Conservation (phyloP, 176 grass and related monocot species). For the Rhynchospora pubera region DNA sequence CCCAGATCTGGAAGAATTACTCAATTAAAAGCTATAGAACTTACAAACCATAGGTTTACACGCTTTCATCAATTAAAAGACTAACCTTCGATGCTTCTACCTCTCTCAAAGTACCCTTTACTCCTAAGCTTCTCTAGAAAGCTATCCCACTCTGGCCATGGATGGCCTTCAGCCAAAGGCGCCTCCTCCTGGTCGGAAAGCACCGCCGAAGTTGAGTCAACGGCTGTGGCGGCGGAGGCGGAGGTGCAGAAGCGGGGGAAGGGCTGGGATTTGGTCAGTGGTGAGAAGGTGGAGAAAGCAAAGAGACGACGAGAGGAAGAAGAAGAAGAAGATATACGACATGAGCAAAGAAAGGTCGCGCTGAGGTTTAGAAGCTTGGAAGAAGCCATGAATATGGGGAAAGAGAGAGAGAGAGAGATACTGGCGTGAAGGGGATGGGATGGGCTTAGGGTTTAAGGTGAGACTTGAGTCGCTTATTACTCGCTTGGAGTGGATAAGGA, state of each 20-base stretch:
- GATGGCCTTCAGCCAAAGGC: slow-evolving; percentile 17
- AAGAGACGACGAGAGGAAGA: slow-evolving; percentile 11
- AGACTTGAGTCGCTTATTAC: not conserved
- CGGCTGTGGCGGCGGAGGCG: not conserved
- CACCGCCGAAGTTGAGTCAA: not conserved
- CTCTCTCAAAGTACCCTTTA: slow-evolving; percentile 66
- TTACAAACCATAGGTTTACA: not conserved
- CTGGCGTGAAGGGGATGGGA: not conserved
- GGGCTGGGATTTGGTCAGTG: slow-evolving; percentile 14
- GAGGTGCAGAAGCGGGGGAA: slow-evolving; percentile 48
- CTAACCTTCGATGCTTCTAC: not conserved
- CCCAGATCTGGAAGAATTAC: not conserved
- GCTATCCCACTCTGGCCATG: slow-evolving; percentile 79
- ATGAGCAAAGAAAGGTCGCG: slow-evolving; percentile 31
- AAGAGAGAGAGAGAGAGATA: not conserved
- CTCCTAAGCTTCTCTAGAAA: slow-evolving; percentile 65
- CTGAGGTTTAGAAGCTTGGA: slow-evolving; percentile 41
- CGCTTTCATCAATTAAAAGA: not conserved
- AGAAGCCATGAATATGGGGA: slow-evolving; percentile 35
- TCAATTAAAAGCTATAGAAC: not conserved
- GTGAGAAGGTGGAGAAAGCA: slow-evolving; percentile 11
- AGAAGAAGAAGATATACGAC: slow-evolving; percentile 16
- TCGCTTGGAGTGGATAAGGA: slow-evolving; percentile 26
- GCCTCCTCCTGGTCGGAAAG: not conserved
- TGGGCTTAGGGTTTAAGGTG: slow-evolving; percentile 16